Evolutionary conservation across 106 monocot species (phyloP).

Genomic region (Alisma plantagoaquatica): DNA sequence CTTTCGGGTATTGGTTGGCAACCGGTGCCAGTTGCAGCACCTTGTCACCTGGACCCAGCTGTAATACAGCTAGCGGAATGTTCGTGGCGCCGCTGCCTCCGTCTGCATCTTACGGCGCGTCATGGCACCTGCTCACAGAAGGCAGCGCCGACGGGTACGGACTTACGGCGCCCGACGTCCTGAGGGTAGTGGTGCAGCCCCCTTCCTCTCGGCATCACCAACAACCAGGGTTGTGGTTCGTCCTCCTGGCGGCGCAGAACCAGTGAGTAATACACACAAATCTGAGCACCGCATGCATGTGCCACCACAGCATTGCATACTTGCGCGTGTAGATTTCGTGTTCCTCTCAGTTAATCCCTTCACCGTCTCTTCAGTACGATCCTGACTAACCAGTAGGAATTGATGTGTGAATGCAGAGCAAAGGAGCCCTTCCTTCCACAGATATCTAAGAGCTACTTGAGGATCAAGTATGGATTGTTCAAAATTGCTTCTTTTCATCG

Average conservation of each 20-base stretch:
- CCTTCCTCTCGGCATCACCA: too few relatives aligned
- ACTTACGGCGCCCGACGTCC: not conserved
- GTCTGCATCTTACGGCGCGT: not conserved
- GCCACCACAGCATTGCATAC: not conserved
- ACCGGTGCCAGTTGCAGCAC: too few relatives aligned
- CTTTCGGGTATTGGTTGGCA: too few relatives aligned
- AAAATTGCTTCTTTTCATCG: not conserved
- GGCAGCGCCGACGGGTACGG: not conserved
- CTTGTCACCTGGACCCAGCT: too few relatives aligned
- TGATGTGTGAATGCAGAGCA: slow-evolving; percentile 26
- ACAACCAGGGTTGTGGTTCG: slow-evolving; percentile 43
- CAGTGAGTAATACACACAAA: slow-evolving; percentile 32
- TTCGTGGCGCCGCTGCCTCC: not conserved
- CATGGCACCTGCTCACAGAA: not conserved
- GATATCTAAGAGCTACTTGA: slow-evolving; percentile 64
- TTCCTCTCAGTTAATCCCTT: too few relatives aligned
- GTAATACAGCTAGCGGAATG: not conserved
- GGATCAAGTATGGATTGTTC: slow-evolving; percentile 50
- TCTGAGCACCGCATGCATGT: too few relatives aligned
- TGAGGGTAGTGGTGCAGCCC: slow-evolving; percentile 26
- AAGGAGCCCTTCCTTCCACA: slow-evolving; percentile 60
- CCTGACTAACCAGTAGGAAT: too few relatives aligned
- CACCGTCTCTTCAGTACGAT: too few relatives aligned
- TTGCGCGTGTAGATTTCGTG: not conserved
- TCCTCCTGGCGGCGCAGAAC: slow-evolving; percentile 35